Evolutionary conservation across 352 stramenopile species (phyloP).

Genomic region (Phytophthora meadii): DNA sequence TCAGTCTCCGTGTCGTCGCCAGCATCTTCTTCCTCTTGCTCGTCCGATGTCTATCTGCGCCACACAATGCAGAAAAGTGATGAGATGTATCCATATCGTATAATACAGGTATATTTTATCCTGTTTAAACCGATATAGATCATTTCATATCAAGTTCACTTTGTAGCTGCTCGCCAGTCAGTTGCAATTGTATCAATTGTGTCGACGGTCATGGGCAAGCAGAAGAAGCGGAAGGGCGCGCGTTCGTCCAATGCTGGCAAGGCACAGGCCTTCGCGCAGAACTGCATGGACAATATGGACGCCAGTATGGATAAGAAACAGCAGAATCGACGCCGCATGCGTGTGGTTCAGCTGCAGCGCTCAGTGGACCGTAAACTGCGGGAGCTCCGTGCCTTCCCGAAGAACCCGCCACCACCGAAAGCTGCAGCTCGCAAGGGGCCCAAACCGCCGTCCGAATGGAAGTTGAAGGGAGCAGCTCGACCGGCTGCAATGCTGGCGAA

Average conservation of each 20-base stretch:
- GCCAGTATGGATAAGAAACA: conserved; percentile 68
- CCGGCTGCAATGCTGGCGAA: conserved; percentile 75
- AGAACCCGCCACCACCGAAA: conserved; percentile 46
- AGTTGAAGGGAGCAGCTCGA: conserved; percentile 78
- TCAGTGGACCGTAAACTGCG: conserved; percentile 74
- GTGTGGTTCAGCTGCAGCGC: conserved; percentile 83
- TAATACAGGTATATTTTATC: neutral
- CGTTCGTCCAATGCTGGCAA: conserved; percentile 51
- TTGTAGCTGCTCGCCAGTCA: conserved; percentile 11
- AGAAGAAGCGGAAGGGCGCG: conserved; percentile 66
- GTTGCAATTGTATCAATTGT: neutral
- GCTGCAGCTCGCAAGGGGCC: conserved; percentile 60
- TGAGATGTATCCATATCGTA: too few species aligned
- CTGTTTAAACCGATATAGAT: conserved; percentile 16
- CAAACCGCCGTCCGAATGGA: conserved; percentile 69
- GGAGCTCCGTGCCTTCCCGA: conserved; percentile 66
- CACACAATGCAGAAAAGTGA: conserved; percentile 5
- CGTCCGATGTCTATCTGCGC: conserved; percentile 11
- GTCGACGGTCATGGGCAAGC: conserved; percentile 54
- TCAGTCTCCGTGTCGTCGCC: conserved; percentile 55
- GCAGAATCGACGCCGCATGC: conserved; percentile 75
- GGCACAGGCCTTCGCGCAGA: conserved; percentile 69
- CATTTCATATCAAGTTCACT: conserved; percentile 1
- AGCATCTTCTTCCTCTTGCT: conserved; percentile 27
- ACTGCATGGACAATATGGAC: conserved; percentile 66